Conservation (phyloP, 2,329 filamentous ascomycete genomes). For the Phyllosticta citribraziliensis region DNA sequence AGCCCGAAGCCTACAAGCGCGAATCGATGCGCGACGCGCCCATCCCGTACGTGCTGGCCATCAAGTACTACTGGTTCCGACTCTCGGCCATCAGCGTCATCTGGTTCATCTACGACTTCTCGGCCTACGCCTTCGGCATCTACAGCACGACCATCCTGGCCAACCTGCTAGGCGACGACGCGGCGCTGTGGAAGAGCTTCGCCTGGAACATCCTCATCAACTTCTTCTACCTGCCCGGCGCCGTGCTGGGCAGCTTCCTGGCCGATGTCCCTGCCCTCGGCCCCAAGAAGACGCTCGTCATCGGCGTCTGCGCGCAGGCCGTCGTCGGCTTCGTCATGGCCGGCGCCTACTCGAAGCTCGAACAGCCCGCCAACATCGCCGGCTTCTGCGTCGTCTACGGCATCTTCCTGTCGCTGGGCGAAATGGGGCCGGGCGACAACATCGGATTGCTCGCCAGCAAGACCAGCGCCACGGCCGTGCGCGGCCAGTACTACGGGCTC, state of each 20-base stretch:
- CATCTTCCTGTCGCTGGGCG: conserved; percentile 67
- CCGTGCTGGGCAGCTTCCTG: conserved; percentile 64
- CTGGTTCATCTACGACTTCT: conserved; percentile 58
- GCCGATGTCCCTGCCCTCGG: conserved; percentile 61
- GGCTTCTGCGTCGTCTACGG: conserved; percentile 73
- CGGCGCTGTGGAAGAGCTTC: conserved; percentile 65
- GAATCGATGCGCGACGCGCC: conserved; percentile 37
- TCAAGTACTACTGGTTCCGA: conserved; percentile 46
- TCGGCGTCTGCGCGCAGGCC: conserved; percentile 63
- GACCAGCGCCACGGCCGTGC: conserved; percentile 78
- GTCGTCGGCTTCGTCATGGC: conserved; percentile 84
- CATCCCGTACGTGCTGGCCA: conserved; percentile 33
- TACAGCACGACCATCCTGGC: conserved; percentile 68
- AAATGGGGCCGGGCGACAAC: conserved; percentile 82
- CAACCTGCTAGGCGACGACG: conserved; percentile 49
- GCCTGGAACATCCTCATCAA: conserved; percentile 88
- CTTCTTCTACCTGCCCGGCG: conserved; percentile 79
- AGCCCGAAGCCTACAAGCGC: conserved; percentile 44
- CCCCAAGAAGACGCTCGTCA: conserved; percentile 61
- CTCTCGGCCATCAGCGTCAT: conserved; percentile 45
- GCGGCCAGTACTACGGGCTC: conserved; percentile 64
- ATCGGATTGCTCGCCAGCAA: conserved; percentile 82
- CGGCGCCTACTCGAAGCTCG: conserved; percentile 63
- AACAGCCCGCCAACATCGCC: conserved; percentile 55
- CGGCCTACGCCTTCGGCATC: conserved; percentile 73